A percentile compares a stretch with the other conserved stretches of the same genome.
Evolutionary conservation across 257 asterid genomes (phyloP).

Genomic region (Fraxinus quadrangulata): DNA sequence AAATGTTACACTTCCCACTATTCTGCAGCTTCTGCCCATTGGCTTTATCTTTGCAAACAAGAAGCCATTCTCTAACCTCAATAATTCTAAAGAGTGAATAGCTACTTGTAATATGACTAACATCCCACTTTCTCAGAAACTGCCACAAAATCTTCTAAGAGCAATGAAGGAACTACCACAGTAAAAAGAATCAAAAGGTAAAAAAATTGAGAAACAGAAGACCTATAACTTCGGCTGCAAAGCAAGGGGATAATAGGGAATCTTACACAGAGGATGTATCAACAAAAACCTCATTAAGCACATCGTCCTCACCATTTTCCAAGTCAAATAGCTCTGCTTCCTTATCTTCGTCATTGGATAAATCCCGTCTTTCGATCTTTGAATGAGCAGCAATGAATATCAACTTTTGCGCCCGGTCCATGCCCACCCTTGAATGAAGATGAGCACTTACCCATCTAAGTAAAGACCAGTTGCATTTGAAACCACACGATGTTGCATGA

Average conservation of each 20-base stretch:
- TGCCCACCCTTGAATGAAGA: slow-evolving; percentile 65
- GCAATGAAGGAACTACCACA: slow-evolving; percentile 27
- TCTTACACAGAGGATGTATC: slow-evolving; percentile 92
- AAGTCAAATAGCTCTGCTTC: slow-evolving; percentile 69
- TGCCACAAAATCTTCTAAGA: slow-evolving; percentile 34
- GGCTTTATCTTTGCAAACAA: slow-evolving; percentile 37
- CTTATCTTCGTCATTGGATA: slow-evolving; percentile 61
- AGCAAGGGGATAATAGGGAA: slow-evolving; percentile 34
- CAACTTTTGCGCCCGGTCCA: slow-evolving; percentile 88
- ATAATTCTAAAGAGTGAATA: slow-evolving; percentile 12
- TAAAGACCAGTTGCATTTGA: slow-evolving; percentile 59
- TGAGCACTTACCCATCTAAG: slow-evolving; percentile 62
- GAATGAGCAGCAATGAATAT: slow-evolving; percentile 86
- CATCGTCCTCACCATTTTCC: slow-evolving; percentile 96
- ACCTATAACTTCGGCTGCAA: slow-evolving; percentile 25
- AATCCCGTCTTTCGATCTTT: slow-evolving; percentile 60
- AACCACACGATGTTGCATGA: slow-evolving; percentile 77
- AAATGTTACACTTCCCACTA: slow-evolving; percentile 35
- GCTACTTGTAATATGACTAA: slow-evolving; percentile 21
- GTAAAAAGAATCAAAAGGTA: slow-evolving; percentile 34
- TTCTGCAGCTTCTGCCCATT: slow-evolving; percentile 37
- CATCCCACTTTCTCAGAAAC: slow-evolving; percentile 19
- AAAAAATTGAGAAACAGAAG: slow-evolving; percentile 10
- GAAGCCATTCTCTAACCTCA: slow-evolving; percentile 23
- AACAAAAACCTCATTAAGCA: slow-evolving; percentile 93